Conservation (phyloP, 2,329 filamentous ascomycete species). For the Stachybotrys elegans region DNA sequence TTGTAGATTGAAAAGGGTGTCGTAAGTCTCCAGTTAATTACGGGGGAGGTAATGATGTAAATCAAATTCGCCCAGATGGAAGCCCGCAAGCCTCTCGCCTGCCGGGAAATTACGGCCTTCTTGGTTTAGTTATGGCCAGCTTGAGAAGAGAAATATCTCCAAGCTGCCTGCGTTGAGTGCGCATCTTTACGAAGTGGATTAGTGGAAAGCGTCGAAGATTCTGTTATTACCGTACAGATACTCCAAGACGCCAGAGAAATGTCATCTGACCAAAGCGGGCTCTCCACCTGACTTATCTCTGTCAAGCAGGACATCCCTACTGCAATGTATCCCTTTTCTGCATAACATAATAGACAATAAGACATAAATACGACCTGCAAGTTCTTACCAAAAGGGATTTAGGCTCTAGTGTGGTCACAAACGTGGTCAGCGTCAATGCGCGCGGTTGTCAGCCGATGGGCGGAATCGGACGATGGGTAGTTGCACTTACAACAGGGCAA, state of each 20-base stretch:
- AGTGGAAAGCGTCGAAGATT: background rate
- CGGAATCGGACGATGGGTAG: background rate
- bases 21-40: background rate
- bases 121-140: background rate
- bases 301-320: background rate
- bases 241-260: background rate
- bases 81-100: background rate
- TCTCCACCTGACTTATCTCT: background rate
- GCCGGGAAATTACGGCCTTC: background rate
- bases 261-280: background rate
- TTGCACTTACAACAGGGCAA: constrained; percentile 53
- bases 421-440: background rate
- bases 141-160: background rate
- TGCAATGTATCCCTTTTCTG: background rate
- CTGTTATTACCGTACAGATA: background rate
- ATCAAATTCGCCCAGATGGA: background rate
- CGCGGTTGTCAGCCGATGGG: background rate
- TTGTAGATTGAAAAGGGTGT: background rate
- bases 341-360: background rate
- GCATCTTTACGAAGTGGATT: background rate
- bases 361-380: background rate
- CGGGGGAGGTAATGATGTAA: background rate
- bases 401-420: background rate
- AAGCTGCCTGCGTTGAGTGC: background rate
- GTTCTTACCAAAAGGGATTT: background rate